These are phyloP conservation scores for Golubevia pallescens DNA, from an alignment of 1,284 basidiomycete genomes.

Conservation along the genomic window DNA sequence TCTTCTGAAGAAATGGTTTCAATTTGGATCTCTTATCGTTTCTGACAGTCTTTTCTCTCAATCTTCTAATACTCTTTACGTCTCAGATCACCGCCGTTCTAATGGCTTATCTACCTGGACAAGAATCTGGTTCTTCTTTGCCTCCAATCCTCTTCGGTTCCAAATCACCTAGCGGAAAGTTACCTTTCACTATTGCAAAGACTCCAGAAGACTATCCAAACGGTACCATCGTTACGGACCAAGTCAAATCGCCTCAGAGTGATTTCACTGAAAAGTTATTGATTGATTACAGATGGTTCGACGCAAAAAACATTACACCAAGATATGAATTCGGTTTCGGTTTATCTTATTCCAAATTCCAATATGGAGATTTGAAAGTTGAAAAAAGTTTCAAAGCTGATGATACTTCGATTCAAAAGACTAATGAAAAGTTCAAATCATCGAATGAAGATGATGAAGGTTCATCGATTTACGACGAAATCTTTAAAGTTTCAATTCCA, in stretches of 20 bases:
- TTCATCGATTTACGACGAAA: not conserved
- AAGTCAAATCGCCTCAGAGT: not conserved
- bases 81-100: not conserved
- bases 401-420: conserved; percentile 22
- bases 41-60: too few relatives aligned
- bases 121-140: conserved; percentile 11
- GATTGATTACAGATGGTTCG: not conserved
- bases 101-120: not conserved
- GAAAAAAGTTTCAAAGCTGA: conserved; percentile 13
- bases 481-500: not conserved
- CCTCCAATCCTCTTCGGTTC: conserved; percentile 33
- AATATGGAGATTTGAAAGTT: conserved; percentile 9
- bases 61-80: too few relatives aligned
- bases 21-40: too few relatives aligned
- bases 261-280: not conserved
- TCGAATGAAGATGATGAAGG: conserved; percentile 15
- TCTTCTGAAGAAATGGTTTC: too few relatives aligned
- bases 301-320: conserved; percentile 2
- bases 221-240: conserved; percentile 16
- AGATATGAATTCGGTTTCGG: not conserved
- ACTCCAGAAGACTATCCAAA: conserved; percentile 32
- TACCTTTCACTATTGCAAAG: conserved; percentile 37
- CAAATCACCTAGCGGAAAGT: conserved; percentile 26
- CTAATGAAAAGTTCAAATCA: conserved; percentile 17
- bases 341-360: not conserved